These are phyloP conservation scores for Colletotrichum sp. DNA, from an alignment of 2,329 filamentous ascomycete genomes.

Conservation along the genomic window DNA sequence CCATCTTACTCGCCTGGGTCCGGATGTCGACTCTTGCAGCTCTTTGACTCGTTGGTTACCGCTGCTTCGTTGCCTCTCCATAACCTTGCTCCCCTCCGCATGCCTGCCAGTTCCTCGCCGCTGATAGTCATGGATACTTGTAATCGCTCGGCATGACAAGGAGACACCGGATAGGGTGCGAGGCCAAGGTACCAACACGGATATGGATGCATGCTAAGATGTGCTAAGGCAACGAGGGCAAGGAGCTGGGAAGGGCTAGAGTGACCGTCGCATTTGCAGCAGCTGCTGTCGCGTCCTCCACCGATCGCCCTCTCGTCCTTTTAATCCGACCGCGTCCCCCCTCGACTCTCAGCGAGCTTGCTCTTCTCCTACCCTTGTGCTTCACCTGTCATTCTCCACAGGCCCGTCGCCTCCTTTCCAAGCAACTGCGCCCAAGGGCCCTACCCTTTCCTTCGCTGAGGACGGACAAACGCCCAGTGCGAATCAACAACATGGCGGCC, in stretches of 20 bases:
- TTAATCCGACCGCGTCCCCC: constrained; percentile 4
- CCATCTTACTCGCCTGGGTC: neutral
- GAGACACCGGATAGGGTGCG: neutral
- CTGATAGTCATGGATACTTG: constrained; percentile 9
- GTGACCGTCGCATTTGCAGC: neutral
- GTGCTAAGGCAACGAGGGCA: neutral
- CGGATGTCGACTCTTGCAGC: neutral
- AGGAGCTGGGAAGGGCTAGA: neutral
- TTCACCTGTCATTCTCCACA: neutral
- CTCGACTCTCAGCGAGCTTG: neutral
- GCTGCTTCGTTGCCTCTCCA: neutral
- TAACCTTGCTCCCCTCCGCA: neutral
- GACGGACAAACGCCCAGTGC: neutral
- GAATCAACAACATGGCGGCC: neutral
- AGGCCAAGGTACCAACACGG: neutral
- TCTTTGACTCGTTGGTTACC: neutral
- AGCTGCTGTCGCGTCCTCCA: neutral
- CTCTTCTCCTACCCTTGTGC: neutral
- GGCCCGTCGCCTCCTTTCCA: neutral
- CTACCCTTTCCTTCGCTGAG: neutral
- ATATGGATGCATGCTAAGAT: neutral
- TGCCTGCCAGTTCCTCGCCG: constrained; percentile 1
- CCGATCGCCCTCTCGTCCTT: neutral
- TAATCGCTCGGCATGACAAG: neutral
- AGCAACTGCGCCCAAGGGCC: neutral